Evolutionary conservation across 768 basidiomycete species (phyloP).

Genomic region (Lanmaoa pseudosensibilis): DNA sequence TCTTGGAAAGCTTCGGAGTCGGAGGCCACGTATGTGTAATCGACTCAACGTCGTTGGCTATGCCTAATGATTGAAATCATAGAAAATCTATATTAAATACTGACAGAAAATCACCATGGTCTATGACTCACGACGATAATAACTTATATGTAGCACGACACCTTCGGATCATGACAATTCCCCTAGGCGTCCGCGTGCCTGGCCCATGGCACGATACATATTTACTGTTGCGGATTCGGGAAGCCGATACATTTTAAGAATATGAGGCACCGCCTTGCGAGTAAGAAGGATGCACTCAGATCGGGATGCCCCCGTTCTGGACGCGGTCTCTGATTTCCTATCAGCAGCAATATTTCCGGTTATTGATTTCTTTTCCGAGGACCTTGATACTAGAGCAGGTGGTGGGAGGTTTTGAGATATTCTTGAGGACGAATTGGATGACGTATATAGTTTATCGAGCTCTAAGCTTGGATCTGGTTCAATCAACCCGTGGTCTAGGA

Average conservation of each 20-base stretch:
- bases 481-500: constrained; percentile 57
- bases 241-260: constrained; percentile 48
- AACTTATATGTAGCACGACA: background rate
- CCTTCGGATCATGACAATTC: constrained; percentile 8
- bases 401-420: constrained; percentile 8
- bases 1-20: background rate
- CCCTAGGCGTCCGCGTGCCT: constrained; percentile 40
- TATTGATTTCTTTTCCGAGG: constrained; percentile 10
- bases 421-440: constrained; percentile 24
- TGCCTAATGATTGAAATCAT: background rate
- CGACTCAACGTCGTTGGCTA: constrained; percentile 4
- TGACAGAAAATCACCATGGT: constrained; percentile 9
- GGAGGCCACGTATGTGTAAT: constrained; percentile 2
- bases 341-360: background rate
- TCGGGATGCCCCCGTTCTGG: constrained; percentile 1
- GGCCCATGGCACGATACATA: constrained; percentile 65
- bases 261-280: constrained; percentile 51
- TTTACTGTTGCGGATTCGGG: constrained; percentile 46
- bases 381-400: constrained; percentile 3
- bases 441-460: constrained; percentile 58
- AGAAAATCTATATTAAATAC: constrained; percentile 2
- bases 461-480: constrained; percentile 52
- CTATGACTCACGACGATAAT: constrained; percentile 12
- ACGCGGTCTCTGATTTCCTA: constrained; percentile 1
- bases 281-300: constrained; percentile 45